These are phyloP conservation scores for Psidium guajava DNA, from an alignment of 345 rosid species.

Conservation along the genomic window DNA sequence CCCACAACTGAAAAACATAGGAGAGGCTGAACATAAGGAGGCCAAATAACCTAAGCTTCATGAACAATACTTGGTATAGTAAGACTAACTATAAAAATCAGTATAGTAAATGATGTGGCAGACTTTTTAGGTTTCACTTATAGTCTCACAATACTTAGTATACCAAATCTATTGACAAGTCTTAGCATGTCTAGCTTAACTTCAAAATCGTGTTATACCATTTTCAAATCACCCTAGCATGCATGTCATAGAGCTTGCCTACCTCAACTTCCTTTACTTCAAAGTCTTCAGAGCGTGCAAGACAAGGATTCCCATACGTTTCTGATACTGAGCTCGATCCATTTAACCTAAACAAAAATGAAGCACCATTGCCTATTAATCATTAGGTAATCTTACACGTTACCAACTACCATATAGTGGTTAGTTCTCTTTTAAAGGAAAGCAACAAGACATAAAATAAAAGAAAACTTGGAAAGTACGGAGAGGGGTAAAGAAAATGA, in stretches of 20 bases:
- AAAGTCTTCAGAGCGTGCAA: conserved; percentile 67
- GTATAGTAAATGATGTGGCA: too few species aligned
- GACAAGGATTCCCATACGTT: conserved; percentile 89
- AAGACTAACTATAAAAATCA: background rate
- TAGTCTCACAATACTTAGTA: too few species aligned
- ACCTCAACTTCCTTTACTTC: conserved; percentile 94
- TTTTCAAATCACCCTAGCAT: background rate
- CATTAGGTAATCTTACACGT: background rate
- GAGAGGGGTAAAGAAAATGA: background rate
- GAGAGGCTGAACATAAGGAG: background rate
- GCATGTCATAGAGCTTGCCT: background rate
- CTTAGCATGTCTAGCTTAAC: background rate
- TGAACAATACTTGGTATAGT: background rate
- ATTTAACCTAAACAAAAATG: conserved; percentile 31
- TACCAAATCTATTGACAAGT: background rate
- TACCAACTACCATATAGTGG: background rate
- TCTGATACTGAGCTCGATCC: conserved; percentile 94
- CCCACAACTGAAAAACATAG: conserved; percentile 60
- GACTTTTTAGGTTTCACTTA: too few species aligned
- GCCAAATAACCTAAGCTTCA: background rate
- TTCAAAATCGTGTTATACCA: background rate
- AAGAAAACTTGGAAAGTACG: background rate
- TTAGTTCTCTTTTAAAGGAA: background rate
- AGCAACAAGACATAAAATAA: background rate
- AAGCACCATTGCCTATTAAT: background rate